Percentiles rank a stretch among this genome's conserved stretches.
Conservation (phyloP, 2,329 filamentous ascomycete species). For the Aspergillus phoenicis region DNA sequence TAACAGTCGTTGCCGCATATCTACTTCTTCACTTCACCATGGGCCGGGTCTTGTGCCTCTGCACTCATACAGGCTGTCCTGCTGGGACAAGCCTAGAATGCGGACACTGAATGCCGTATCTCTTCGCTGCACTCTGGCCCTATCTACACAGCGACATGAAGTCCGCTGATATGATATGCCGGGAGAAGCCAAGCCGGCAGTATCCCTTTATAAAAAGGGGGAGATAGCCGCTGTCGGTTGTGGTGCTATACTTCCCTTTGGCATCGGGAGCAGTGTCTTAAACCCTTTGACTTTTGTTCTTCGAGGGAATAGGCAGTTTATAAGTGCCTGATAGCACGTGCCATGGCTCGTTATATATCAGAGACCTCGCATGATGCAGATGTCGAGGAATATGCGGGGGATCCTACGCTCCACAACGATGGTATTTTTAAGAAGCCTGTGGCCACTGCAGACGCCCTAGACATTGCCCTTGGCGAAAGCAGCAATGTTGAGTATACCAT, state of each 20-base stretch:
- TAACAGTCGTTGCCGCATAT: not conserved
- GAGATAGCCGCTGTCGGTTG: not conserved
- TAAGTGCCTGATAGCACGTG: not conserved
- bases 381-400: conserved; percentile 16
- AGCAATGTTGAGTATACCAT: conserved; percentile 23
- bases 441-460: conserved; percentile 21
- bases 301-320: no score
- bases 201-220: conserved; percentile 9
- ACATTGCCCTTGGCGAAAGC: conserved; percentile 25
- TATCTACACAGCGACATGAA: not conserved
- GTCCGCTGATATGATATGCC: not conserved
- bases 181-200: not conserved
- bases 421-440: conserved; percentile 18
- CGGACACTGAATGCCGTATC: not conserved
- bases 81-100: conserved; percentile 5
- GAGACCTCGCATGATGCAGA: conserved; percentile 11
- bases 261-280: not conserved
- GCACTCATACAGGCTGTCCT: conserved; percentile 2
- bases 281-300: not conserved
- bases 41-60: not conserved
- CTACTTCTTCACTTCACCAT: not conserved
- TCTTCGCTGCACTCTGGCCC: not conserved
- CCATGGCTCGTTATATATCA: conserved; percentile 9
- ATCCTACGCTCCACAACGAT: conserved; percentile 8
- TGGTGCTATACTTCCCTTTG: not conserved